These are phyloP conservation scores for Ploettnerulaceae sp. DNA, from an alignment of 2,329 filamentous ascomycete species.

Conservation along the genomic window DNA sequence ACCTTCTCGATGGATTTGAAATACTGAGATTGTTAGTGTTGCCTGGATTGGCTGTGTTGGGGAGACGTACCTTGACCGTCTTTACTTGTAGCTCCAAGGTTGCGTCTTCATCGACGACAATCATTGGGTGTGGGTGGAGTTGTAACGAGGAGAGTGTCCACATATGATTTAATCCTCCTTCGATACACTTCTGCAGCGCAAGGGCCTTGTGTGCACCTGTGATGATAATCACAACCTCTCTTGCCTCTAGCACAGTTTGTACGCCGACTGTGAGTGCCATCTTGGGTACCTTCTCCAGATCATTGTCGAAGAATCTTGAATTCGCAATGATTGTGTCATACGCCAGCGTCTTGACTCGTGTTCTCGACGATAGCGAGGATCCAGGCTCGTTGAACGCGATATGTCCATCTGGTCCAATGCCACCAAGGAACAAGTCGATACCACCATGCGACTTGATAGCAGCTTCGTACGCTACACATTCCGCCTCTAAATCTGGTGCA, in stretches of 20 bases:
- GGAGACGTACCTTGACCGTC: slow-evolving; percentile 53
- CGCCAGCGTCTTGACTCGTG: slow-evolving; percentile 79
- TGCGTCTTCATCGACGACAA: slow-evolving; percentile 78
- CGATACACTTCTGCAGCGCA: slow-evolving; percentile 74
- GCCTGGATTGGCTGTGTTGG: not conserved
- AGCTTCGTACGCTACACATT: slow-evolving; percentile 75
- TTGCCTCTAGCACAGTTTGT: slow-evolving; percentile 73
- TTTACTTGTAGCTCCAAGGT: slow-evolving; percentile 69
- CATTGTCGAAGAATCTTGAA: slow-evolving; percentile 75
- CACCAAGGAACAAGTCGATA: slow-evolving; percentile 81
- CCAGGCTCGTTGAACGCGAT: slow-evolving; percentile 90
- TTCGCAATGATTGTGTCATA: slow-evolving; percentile 86
- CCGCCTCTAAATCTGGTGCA: slow-evolving; percentile 66
- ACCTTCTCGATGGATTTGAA: slow-evolving; percentile 68
- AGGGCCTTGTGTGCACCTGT: slow-evolving; percentile 76
- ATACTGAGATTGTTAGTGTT: slow-evolving; percentile 42
- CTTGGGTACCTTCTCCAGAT: slow-evolving; percentile 67
- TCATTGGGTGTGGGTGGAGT: slow-evolving; percentile 73
- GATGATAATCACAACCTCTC: slow-evolving; percentile 79
- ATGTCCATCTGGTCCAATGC: slow-evolving; percentile 81
- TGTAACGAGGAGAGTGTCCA: slow-evolving; percentile 82
- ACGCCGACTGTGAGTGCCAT: slow-evolving; percentile 84
- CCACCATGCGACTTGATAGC: slow-evolving; percentile 70
- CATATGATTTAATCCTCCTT: slow-evolving; percentile 83
- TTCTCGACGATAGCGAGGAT: slow-evolving; percentile 70